These are phyloP conservation scores for Aspergillus ochraceoroseus DNA, from an alignment of 2,329 filamentous ascomycete genomes.

Conservation along the genomic window DNA sequence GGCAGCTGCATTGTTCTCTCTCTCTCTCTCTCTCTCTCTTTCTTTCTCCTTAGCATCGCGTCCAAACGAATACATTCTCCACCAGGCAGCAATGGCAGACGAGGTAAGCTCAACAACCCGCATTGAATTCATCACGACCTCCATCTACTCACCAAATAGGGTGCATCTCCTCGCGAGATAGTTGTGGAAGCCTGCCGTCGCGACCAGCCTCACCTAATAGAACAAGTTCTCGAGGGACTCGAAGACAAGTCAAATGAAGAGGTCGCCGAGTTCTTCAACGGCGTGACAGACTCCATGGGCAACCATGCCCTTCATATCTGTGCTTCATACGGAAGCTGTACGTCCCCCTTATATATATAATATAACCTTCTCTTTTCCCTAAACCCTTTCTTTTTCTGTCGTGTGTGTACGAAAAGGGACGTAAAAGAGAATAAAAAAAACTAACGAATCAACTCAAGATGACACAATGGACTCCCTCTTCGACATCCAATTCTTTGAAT, in stretches of 20 bases:
- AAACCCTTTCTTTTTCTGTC: not conserved
- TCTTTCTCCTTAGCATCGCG: too few species aligned
- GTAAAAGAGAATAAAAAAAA: too few species aligned
- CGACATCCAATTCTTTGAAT: constrained; percentile 48
- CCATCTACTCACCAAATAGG: constrained; percentile 49
- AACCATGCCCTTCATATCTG: constrained; percentile 88
- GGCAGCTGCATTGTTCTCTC: not conserved
- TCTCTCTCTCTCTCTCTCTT: not conserved
- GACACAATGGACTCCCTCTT: constrained; percentile 47
- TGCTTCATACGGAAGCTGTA: constrained; percentile 79
- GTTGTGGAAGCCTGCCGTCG: constrained; percentile 89
- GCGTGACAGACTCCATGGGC: constrained; percentile 76
- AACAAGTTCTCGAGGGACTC: constrained; percentile 63
- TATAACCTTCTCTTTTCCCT: not conserved
- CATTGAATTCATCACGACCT: constrained; percentile 6
- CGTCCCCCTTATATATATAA: too few species aligned
- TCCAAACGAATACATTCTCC: not conserved
- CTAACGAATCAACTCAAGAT: constrained; percentile 33
- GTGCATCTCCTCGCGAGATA: constrained; percentile 77
- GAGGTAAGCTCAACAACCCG: constrained; percentile 34
- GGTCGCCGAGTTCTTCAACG: constrained; percentile 75
- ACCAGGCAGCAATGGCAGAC: constrained; percentile 37
- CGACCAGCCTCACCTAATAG: constrained; percentile 82
- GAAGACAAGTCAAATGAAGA: constrained; percentile 56
- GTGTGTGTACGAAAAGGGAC: too few species aligned